Evolutionary conservation across 1,139 yeast genomes (phyloP), one percentile per base, ranked within the genome.

Genomic region (Casaregolazyma lundiana): DNA sequence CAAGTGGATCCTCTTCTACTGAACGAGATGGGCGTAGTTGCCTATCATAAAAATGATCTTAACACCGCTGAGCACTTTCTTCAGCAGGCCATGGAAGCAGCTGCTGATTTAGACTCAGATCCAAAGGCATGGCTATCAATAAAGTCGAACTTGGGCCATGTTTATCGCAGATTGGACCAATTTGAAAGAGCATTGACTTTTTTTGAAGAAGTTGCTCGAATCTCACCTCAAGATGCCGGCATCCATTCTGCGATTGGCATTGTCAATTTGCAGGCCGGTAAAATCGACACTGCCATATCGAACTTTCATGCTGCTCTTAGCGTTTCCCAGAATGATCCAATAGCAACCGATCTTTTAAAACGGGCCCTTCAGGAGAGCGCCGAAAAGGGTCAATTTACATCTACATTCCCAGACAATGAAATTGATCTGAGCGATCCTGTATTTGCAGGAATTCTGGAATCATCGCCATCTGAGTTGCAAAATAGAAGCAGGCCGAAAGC

Each of bases 1-100:
- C 80, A 84, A 21, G 71, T 79, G 2, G 98, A 94, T 64, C 98
- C 98, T 1, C 67, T 92, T 41, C 68, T 92, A 39, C 70, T 94
- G 49, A 94, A 94, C 65, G 99, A 94, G 63, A 69, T 90, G 60
- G 99, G 97, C 1, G 97, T 94, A 1, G 79, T 90, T 11, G 75
- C 80, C 59, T 94, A 87, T 63, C 94, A 90, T 62, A 83, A 81
- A 56, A 74, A 76, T 52, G 85, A 87, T 46, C 71, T 84, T 32
- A 64, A 67, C 21, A 77, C 74, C 53, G 95, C 97, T 0, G 94
- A 87, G 59, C 66, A 73, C 19, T 83, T 75, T 59, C 78, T 94
- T 56, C 75, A 75, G 45, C 81, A 79, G 55, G 97, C 97, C 0
- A 69, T 86, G 35, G 74, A 75, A 9, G 84, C 87, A 0, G 85